Evolutionary conservation across 1,284 basidiomycete genomes (phyloP).

Genomic region (Cutaneotrichosporon sp.): DNA sequence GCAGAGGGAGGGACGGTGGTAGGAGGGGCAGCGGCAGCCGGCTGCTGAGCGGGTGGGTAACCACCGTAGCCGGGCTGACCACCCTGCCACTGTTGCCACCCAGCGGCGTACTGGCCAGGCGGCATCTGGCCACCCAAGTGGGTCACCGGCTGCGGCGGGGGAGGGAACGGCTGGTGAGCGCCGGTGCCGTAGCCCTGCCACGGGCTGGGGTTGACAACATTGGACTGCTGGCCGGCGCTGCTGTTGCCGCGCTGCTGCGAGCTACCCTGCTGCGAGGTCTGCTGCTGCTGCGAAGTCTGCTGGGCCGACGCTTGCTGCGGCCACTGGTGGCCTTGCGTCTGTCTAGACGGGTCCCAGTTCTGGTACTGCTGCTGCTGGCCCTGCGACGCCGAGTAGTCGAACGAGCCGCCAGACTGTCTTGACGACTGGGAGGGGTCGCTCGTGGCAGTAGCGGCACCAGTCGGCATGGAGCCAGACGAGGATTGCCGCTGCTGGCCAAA

Average conservation of each 20-base stretch:
- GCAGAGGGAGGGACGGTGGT: slow-evolving; percentile 16
- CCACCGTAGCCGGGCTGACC: slow-evolving; percentile 26
- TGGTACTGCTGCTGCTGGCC: slow-evolving; percentile 20
- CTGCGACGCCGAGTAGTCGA: slow-evolving; percentile 14
- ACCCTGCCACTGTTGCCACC: slow-evolving; percentile 34
- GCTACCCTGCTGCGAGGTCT: slow-evolving; percentile 10
- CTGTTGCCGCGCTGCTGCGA: slow-evolving; percentile 18
- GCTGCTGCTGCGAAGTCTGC: slow-evolving; percentile 16
- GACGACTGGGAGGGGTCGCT: slow-evolving; percentile 11
- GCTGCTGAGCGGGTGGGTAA: slow-evolving; percentile 18
- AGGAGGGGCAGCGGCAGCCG: slow-evolving; percentile 7
- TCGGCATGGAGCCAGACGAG: slow-evolving; percentile 19
- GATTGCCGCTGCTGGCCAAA: slow-evolving; percentile 17
- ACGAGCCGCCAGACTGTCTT: slow-evolving; percentile 11
- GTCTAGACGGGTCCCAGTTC: slow-evolving; percentile 21
- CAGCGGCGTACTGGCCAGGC: slow-evolving; percentile 27
- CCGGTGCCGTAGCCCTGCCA: slow-evolving; percentile 33
- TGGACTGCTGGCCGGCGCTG: slow-evolving; percentile 17
- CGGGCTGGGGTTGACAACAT: slow-evolving; percentile 16
- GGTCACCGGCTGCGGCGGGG: slow-evolving; percentile 33
- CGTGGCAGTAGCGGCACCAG: slow-evolving; percentile 12
- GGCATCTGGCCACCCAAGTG: slow-evolving; percentile 28
- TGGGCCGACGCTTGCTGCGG: slow-evolving; percentile 12
- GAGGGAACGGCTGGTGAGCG: slow-evolving; percentile 33
- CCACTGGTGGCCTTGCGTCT: slow-evolving; percentile 22